Evolutionary conservation across 306 rosid genomes (phyloP), one percentile per base, ranked within the genome.

Genomic region (Vigna unguiculata): DNA sequence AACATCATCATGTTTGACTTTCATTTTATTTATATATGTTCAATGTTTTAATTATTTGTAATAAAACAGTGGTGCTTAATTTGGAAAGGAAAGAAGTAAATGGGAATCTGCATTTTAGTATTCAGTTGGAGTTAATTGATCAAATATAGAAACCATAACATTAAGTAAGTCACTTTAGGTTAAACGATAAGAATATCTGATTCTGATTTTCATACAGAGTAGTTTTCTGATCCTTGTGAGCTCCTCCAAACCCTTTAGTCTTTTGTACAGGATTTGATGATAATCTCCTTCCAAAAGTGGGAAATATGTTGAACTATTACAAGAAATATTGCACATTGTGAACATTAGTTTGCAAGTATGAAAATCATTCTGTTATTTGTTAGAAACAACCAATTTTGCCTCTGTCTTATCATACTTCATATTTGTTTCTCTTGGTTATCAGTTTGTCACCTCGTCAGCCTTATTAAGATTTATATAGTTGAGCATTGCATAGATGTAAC

Each of bases 71-170:
- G 47, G 48, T 49, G 45, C 52, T 61, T 61, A 66, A 62, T 73
- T 73, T 77, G 65, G 74, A 34, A 46, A 52, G 34, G 71, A 60
- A 75, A 62, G 21, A 72, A 66, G 51, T 30, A 69, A 81, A 30
- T 6, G 6, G 74, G 58, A 58, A 51, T 74, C 21, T 51, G 55
- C 40, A 11, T 49, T 66, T 25, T 47, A 20, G 40, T 61, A 52
- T 75, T 83, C 43, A 43, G 49, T 59, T 73, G 47, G 36, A 64
- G 12, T 64, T 36, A 60, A 72, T 58, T 34, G 46, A 63, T 71
- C 41, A 34, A 45, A 76, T 47, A 71, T 36, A 19, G 65, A 71
- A 66, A 9, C 38, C 14, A 48, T 32, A n/a, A 25, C 7, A 46
- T 72, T 66, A 63, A 28, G 32, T 28, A 32, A 32, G 14, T 58